Evolutionary conservation across 2,329 filamentous ascomycete species (phyloP), one percentile per base, ranked within the genome.

Genomic region (Alternaria hordeiaustralica): DNA sequence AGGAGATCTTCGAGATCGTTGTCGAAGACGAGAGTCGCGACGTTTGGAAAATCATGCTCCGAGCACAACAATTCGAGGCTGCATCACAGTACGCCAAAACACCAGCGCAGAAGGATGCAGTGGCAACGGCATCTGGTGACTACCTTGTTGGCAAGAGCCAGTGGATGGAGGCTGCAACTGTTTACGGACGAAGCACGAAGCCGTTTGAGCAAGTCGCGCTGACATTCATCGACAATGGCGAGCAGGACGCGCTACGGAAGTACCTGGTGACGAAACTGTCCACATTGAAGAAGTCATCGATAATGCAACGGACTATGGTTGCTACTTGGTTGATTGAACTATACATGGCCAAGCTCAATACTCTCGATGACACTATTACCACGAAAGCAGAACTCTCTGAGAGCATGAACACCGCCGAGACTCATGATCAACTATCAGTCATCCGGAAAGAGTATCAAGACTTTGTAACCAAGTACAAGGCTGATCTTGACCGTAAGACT

Each of bases 331-430:
- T 99, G 46, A 86, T 97, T 10, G 96, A 99, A 79, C 87, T 98
- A 2, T 99, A 95, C 80, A 99, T 99, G 94, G 92, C 94, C 6
- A 97, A 97, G 80, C 86, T 99, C 45, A 97, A 99, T 77, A 91
- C 92, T 4, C 86, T 99, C 4, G 96, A 99, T 75, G 96, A 99
- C 79, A 94, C 92, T 3, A 95, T 98, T 67, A 91, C 94, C 43
- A 96, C 94, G 0, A 92, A 93, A 73, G 92, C 93, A 0, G 94
- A 97, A 77, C 82, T 95, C 21, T 87, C 89, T 1, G 92, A 94
- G 66, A 88, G 87, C 33, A 83, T 90, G 44, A 93, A 90, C 71
- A 87, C 90, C 0, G 86, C 87, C 3, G 90, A 95, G 63, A 91
- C 90, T 1, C 87, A 88, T 69, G 88, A 91, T 70, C 88, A 95